Evolutionary conservation across 768 basidiomycete species (phyloP).

Genomic region (Psilocybe cyanescens): DNA sequence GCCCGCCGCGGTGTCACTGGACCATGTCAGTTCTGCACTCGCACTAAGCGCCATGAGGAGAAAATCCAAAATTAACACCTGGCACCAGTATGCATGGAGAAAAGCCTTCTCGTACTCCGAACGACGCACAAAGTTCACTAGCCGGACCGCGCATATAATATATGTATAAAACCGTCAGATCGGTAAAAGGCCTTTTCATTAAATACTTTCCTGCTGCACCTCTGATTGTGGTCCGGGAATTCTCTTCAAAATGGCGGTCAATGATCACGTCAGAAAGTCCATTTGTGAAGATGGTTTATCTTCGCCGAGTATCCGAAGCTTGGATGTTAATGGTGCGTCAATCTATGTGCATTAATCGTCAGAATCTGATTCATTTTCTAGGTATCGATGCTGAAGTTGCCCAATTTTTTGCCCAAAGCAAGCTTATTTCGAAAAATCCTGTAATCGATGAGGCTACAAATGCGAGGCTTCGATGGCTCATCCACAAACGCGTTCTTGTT

Average conservation of each 20-base stretch:
- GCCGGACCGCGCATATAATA: background rate
- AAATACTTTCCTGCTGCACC: too few relatives aligned
- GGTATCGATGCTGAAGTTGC: slow-evolving; percentile 51
- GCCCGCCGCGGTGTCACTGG: background rate
- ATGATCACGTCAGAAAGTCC: background rate
- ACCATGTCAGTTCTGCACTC: background rate
- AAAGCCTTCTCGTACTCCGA: background rate
- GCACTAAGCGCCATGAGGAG: background rate
- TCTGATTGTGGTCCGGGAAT: background rate
- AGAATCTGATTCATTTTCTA: background rate
- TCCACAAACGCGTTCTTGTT: slow-evolving; percentile 49
- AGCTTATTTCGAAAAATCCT: slow-evolving; percentile 24
- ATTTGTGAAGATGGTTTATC: background rate
- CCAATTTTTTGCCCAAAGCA: slow-evolving; percentile 41
- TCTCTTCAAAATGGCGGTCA: background rate
- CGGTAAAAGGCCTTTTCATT: too few relatives aligned
- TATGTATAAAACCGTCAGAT: background rate
- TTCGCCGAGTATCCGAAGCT: background rate
- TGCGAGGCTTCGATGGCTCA: slow-evolving; percentile 44
- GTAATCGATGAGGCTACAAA: slow-evolving; percentile 48
- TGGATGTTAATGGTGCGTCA: background rate
- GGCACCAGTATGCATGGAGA: background rate
- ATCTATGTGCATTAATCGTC: background rate
- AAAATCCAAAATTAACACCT: background rate
- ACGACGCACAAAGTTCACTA: background rate